Conservation (phyloP, 495 filamentous ascomycete species). For the Cercophora newfieldiana region DNA sequence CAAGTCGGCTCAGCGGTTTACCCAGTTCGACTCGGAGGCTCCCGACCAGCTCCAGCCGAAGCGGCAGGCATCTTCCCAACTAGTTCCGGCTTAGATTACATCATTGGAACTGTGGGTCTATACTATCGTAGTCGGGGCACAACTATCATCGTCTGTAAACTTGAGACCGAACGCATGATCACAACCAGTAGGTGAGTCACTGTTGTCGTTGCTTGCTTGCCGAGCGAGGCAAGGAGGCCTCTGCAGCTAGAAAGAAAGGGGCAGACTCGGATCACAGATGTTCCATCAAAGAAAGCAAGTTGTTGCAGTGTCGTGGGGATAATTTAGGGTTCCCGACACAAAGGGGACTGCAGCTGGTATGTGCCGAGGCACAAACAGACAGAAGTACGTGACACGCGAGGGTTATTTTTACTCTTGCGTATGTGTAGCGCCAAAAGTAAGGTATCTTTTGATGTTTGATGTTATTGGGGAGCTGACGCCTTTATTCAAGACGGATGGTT, state of each 20-base stretch:
- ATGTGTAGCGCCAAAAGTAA: too few relatives aligned
- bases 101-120: neutral
- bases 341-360: neutral
- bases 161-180: neutral
- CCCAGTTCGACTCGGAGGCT: neutral
- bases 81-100: neutral
- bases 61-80: neutral
- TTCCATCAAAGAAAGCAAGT: neutral
- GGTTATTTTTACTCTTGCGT: neutral
- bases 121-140: neutral
- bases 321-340: neutral
- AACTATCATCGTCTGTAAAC: neutral
- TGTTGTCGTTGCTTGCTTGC: neutral
- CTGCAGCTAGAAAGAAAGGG: too few relatives aligned
- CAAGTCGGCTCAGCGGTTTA: neutral
- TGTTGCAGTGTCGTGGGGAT: neutral
- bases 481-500: too few relatives aligned
- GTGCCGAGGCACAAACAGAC: neutral
- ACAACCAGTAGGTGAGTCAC: neutral
- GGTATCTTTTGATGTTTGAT: too few relatives aligned
- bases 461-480: too few relatives aligned
- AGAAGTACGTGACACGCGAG: neutral
- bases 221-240: neutral
- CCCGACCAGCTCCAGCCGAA: neutral
- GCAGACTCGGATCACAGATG: too few relatives aligned